phyloP scores from a whole-genome alignment of 805 yeast genomes.

The Suhomyces tanzawaensis region DNA sequence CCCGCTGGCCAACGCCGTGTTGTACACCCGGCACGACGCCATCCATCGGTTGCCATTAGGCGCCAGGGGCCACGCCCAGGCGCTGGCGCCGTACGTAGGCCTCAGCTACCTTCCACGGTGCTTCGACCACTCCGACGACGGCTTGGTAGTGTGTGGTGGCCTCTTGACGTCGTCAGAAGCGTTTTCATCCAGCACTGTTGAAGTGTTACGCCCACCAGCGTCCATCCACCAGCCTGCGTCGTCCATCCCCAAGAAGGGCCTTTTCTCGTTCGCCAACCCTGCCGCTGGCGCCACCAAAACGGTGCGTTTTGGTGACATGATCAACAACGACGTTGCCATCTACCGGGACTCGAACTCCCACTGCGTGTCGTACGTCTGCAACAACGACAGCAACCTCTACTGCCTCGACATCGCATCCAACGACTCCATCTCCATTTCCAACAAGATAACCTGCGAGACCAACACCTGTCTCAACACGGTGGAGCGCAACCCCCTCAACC shows the following conservation, averaged over 20 bases:
- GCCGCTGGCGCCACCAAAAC: slow-evolving; percentile 47
- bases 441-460: slow-evolving; percentile 45
- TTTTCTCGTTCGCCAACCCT: slow-evolving; percentile 56
- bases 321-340: slow-evolving; percentile 74
- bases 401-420: slow-evolving; percentile 54
- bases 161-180: slow-evolving; percentile 40
- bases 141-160: slow-evolving; percentile 50
- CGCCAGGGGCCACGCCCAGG: not conserved
- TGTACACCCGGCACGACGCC: slow-evolving; percentile 57
- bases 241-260: slow-evolving; percentile 46
- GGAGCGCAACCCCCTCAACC: slow-evolving; percentile 50
- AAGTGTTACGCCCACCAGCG: slow-evolving; percentile 16
- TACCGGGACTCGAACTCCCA: slow-evolving; percentile 37
- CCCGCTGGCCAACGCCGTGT: slow-evolving; percentile 42
- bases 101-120: slow-evolving; percentile 72
- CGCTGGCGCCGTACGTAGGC: slow-evolving; percentile 34
- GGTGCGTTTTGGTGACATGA: slow-evolving; percentile 70
- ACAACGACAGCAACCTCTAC: slow-evolving; percentile 76
- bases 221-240: not conserved
- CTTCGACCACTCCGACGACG: slow-evolving; percentile 53
- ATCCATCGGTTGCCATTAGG: slow-evolving; percentile 27
- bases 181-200: slow-evolving; percentile 23
- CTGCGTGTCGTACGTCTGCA: slow-evolving; percentile 68
- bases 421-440: slow-evolving; percentile 39
- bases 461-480: slow-evolving; percentile 76